Evolutionary conservation across 495 filamentous ascomycete species (phyloP), one percentile per base, ranked within the genome.

Genomic region (Tuber indicum): DNA sequence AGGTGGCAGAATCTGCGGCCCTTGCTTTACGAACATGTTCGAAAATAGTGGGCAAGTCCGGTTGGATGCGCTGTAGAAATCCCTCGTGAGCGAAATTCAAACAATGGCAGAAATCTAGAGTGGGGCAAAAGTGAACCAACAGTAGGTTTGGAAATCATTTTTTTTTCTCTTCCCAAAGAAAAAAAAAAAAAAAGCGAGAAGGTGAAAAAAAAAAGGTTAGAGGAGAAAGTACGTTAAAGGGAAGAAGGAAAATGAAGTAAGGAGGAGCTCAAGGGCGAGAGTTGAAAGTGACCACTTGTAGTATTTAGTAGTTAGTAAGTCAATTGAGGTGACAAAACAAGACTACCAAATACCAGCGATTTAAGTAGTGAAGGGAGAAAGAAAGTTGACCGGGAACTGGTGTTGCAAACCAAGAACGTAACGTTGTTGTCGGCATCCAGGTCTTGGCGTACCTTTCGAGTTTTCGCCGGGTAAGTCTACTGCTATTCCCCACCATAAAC

Each of bases 1-100:
- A 74, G 12, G 69, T 58, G 21, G 21, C 39, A 82, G 75, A 86
- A 81, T 62, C 86, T 84, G 78, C 84, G 84, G 82, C 84, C 84
- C 74, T 76, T 12, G 87, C 87, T 49, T 86, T 83, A 14, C 86
- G 82, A 70, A 93, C 85, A 32, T 91, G 84, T 45, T 90, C 86
- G 46, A 82, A 83, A n/a, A 91, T 83, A 7, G 85, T 86, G 5
- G 88, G 84, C 49, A 91, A 83, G 16, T 88, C 87, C 17, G 90
- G 90, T 77, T 89, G 88, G 72, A 91, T 77, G 39, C 81, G 82
- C 75, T 83, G 77, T 74, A 32, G 21, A 72, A 44, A 66, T 62
- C 16, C 26, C 58, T 26, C 26, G 26, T 66, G 26, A 66, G 58
- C 26, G 26, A 66, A 36, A 66, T 32, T 66, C 58, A 66, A 66